Evolutionary conservation across 1,139 yeast species (phyloP), one percentile per base, ranked within the genome.

Genomic region (Blastobotrys elegans): DNA sequence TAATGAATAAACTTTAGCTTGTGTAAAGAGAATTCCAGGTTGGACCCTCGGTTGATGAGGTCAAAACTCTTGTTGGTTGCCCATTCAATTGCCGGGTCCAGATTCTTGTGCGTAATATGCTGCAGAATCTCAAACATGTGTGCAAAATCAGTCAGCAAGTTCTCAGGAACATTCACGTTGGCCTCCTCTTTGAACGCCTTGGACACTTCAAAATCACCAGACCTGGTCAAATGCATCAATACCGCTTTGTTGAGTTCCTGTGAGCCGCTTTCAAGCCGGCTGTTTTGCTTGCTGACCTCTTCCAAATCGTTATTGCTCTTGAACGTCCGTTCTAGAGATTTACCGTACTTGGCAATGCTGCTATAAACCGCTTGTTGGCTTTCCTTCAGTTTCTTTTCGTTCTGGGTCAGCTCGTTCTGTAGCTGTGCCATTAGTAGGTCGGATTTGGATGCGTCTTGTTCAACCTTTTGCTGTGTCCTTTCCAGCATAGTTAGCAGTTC

Each of bases 1-100:
- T 57, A 58, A 44, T 58, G 56, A 26, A 62, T 53, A 56, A 76
- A 84, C 57, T 82, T 81, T 21, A 82, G 68, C 60, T 77, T 73
- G 64, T 83, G 89, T 51, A 84, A 70, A 55, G 75, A 74, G 67
- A 83, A 82, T 62, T 81, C 87, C 35, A 83, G 56, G 44, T 74
- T 73, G 33, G 68, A 61, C 5, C 71, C 70, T 16, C 61, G 50
- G 21, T 54, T 54, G 29, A 55, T 46, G 35, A 69, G 57, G 44
- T 56, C 52, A 1, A 49, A 54, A 4, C 69, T 61, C 40, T 70
- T 60, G 7, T 52, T 41, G 4, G 53, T 53, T 2, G 75, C 74
- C 78, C 77, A 74, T 4, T 52, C 64, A 29, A 74, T 70, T 1
- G 77, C 77, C 2, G 70, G 67, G 3, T 48, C 55, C 18, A 73